A percentile compares a stretch with the other conserved stretches of the same genome.
phyloP scores from a whole-genome alignment of 2,329 filamentous ascomycete species.

The Arthrobotrys megalospora region DNA sequence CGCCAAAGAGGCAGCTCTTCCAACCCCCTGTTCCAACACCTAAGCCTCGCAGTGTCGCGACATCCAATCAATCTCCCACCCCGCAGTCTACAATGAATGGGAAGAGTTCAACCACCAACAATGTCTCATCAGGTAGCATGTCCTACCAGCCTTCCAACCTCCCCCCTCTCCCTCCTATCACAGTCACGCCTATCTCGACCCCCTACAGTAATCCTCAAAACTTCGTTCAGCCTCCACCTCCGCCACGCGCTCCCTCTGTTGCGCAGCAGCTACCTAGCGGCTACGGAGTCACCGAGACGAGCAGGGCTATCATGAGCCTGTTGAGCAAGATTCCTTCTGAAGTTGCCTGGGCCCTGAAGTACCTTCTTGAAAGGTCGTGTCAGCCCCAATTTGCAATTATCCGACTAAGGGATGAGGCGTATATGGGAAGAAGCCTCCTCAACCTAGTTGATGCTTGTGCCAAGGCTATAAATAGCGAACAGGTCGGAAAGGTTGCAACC shows the following conservation, averaged over 20 bases:
- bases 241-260: not conserved
- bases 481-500: not conserved
- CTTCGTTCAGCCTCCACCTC: not conserved
- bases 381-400: constrained; percentile 16
- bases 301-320: constrained; percentile 38
- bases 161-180: constrained; percentile 63
- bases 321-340: constrained; percentile 19
- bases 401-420: not conserved
- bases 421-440: constrained; percentile 8
- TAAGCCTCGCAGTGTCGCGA: constrained; percentile 62
- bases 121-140: constrained; percentile 60
- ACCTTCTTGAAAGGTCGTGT: constrained; percentile 21
- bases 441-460: constrained; percentile 21
- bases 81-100: constrained; percentile 61
- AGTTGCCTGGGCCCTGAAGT: constrained; percentile 18
- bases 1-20: constrained; percentile 85
- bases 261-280: constrained; percentile 1
- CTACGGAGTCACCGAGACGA: constrained; percentile 1
- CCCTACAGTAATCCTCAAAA: constrained; percentile 60
- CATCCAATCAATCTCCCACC: constrained; percentile 63
- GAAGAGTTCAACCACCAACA: not conserved
- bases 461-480: constrained; percentile 2
- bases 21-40: constrained; percentile 78
- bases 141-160: constrained; percentile 46
- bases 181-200: constrained; percentile 62